Conservation (phyloP, 1,139 yeast genomes). For the Candida sp. region DNA sequence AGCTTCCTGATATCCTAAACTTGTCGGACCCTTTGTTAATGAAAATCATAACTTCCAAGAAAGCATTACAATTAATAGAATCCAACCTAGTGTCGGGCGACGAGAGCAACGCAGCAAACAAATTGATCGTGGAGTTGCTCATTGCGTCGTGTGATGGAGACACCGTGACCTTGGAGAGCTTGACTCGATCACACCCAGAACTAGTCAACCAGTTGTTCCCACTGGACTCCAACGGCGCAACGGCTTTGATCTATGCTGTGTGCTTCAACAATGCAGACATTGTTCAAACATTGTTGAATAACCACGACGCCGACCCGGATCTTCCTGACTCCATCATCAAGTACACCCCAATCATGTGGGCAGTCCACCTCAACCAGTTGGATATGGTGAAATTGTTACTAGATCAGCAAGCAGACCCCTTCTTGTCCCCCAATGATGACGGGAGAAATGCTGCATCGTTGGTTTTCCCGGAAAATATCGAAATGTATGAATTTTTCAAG, state of each 20-base stretch:
- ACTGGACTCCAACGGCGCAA: slow-evolving; percentile 44
- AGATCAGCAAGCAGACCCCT: slow-evolving; percentile 48
- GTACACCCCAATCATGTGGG: slow-evolving; percentile 54
- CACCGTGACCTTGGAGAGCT: slow-evolving; percentile 41
- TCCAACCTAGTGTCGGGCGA: slow-evolving; percentile 11
- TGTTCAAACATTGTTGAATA: slow-evolving; percentile 44
- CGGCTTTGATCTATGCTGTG: slow-evolving; percentile 56
- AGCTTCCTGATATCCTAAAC: slow-evolving; percentile 8
- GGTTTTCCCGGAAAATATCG: slow-evolving; percentile 33
- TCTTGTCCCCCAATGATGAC: slow-evolving; percentile 30
- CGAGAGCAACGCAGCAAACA: slow-evolving; percentile 13
- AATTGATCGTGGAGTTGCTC: slow-evolving; percentile 34
- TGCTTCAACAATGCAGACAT: slow-evolving; percentile 50
- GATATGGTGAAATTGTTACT: slow-evolving; percentile 38
- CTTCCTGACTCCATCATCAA: slow-evolving; percentile 34
- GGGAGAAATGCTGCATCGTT: slow-evolving; percentile 38
- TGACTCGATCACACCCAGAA: slow-evolving; percentile 32
- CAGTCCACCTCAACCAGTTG: slow-evolving; percentile 42
- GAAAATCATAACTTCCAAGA: slow-evolving; percentile 51
- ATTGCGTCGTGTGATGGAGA: slow-evolving; percentile 60
- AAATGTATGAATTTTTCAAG: slow-evolving; percentile 41
- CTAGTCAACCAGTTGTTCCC: slow-evolving; percentile 36
- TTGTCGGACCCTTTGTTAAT: slow-evolving; percentile 42
- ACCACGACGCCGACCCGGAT: slow-evolving; percentile 44
- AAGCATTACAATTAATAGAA: slow-evolving; percentile 37